Evolutionary conservation across 352 stramenopile species (phyloP), one percentile per base, ranked within the genome.

Genomic region (Phytopythium sindhum): DNA sequence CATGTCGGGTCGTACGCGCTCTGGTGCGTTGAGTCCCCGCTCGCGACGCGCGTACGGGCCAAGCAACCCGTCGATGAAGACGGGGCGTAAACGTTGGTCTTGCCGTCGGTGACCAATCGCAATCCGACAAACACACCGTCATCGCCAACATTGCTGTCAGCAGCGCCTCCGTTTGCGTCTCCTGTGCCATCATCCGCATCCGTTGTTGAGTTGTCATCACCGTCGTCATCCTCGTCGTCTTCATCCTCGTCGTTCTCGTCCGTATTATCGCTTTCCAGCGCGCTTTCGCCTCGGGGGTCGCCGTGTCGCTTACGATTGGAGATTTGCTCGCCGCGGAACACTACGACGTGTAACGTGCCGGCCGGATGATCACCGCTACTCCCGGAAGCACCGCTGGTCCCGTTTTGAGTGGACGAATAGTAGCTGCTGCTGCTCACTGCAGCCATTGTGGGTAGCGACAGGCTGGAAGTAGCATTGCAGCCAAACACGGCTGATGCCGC

Each of bases 61-160:
- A 95, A 66, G 57, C 87, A 95, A 61, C 75, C 90, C 12, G 66
- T 55, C 2, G 87, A 94, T n/a, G 85, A 90, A 12, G 77, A 87
- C 17, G 87, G 87, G 1, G 87, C 85, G 61, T 95, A 95, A 57
- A 95, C 85, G 59, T 95, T 95, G 2, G 85, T 95, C 72, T 95
- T 95, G 55, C 87, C 87, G 56, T 94, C 86, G 17, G 80, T 91
- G 45, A 94, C 67, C 48, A 94, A 66, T 9, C 86, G 82, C 21
- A 94, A 61, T 19, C 82, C 86, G 50, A 94, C 62, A 52, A 93
- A 94, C n/a, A 93, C 62, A 35, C 66, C 58, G n/a, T 45, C 24
- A 5, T 6, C 23, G 14, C 6, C 28, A 21, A 44, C 28, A 24
- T 33, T 35, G 23, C 45, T 21, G 29, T 64, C 50, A 12, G 19